Evolutionary conservation across 2,329 filamentous ascomycete species (phyloP), one percentile per base, ranked within the genome.

Genomic region (Fusarium verticillioides): DNA sequence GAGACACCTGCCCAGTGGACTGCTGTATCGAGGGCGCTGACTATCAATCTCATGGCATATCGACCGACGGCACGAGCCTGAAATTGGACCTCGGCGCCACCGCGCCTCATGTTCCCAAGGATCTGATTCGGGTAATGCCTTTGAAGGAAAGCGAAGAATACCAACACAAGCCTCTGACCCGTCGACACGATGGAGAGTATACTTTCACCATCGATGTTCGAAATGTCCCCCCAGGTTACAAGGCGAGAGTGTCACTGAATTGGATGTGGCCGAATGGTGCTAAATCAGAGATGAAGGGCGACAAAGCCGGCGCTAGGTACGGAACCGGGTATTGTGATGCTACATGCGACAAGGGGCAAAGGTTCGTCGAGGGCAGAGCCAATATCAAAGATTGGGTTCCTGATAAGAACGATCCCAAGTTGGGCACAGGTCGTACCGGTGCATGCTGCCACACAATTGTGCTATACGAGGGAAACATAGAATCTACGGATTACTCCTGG

Each of bases 201-300:
- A 91, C 90, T 52, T 93, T 93, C 65, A 91, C 93, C 59, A 90
- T 93, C 34, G 91, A 94, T 77, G 87, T 92, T 40, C 92, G 90
- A 47, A 86, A 87, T 75, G 84, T 93, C 13, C 88, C 88, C 63
- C 94, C 92, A 77, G 92, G 92, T 62, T 82, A 93, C 63, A 93
- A 94, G 81, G 91, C 91, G 60, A 91, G 91, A 50, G 82, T 93
- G 49, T 93, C 93, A 82, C 88, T 90, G 63, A 85, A 88, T 37
- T 84, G 86, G 76, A 91, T 91, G 89, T 87, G 89, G 42, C 81
- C 82, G 15, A 87, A 90, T 70, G 88, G 88, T 70, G 88, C 88
- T 46, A 77, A 83, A 69, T 78, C 82, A 79, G 86, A 85, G 78
- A 87, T 85, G 77, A 69, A 83, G 5, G 82, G 81, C 79, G 90